These are phyloP conservation scores for Tetrapisispora phaffii DNA, from an alignment of 805 yeast genomes.

Conservation along the genomic window DNA sequence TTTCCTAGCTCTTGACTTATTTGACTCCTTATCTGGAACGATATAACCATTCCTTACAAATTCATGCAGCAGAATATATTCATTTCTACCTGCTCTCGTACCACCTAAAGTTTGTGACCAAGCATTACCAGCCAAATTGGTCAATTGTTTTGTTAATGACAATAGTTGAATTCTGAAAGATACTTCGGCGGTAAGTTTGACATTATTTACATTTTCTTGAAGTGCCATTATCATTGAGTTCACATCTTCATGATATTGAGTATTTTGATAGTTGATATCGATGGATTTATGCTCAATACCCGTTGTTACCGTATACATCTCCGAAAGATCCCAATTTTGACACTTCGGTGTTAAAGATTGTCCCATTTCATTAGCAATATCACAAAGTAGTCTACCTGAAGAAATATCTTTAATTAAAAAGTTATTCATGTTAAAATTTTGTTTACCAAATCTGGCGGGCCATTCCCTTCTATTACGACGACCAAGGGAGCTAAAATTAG, in stretches of 20 bases:
- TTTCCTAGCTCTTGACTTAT: constrained; percentile 30
- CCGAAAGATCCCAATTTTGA: constrained; percentile 87
- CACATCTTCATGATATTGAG: constrained; percentile 58
- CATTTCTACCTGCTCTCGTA: constrained; percentile 93
- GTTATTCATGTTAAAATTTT: constrained; percentile 40
- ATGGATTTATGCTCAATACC: constrained; percentile 48
- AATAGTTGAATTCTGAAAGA: constrained; percentile 78
- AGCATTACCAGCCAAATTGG: constrained; percentile 91
- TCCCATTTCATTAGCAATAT: constrained; percentile 90
- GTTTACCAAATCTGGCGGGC: constrained; percentile 64
- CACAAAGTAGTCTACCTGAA: constrained; percentile 84
- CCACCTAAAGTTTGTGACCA: constrained; percentile 95
- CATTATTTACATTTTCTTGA: constrained; percentile 55
- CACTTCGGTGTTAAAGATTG: constrained; percentile 85
- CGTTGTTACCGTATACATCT: constrained; percentile 79
- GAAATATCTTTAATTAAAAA: constrained; percentile 57
- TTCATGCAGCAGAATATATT: constrained; percentile 84
- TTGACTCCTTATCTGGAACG: constrained; percentile 74
- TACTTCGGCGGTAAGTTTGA: constrained; percentile 62
- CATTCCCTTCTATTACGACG: constrained; percentile 66
- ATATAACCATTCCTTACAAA: constrained; percentile 69
- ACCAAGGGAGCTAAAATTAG: constrained; percentile 75
- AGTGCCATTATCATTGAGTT: constrained; percentile 58
- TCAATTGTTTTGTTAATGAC: constrained; percentile 81
- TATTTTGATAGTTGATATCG: constrained; percentile 66